Evolutionary conservation across 2,329 filamentous ascomycete genomes (phyloP), one percentile per base, ranked within the genome.

Genomic region (Myrmaecium sp.): DNA sequence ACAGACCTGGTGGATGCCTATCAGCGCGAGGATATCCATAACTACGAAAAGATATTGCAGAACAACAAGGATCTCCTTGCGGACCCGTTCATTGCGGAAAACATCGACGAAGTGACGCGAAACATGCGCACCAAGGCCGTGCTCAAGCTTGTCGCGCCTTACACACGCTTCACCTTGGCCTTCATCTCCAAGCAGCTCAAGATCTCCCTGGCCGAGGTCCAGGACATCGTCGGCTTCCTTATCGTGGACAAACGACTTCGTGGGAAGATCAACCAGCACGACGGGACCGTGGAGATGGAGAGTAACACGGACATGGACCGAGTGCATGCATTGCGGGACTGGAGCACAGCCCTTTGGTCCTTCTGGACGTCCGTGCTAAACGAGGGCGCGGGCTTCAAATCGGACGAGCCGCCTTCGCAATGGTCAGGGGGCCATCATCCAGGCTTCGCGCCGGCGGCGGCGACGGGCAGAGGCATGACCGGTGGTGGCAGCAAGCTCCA

Each of bases 51-150:
- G 29, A 83, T 94, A 19, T 62, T 98, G 30, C 73, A 81, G 42
- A 74, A 74, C 44, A 91, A 94, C 57, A 75, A 74, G 43, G 89
- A 94, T 46, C 74, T 98, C 14, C 64, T 95, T 20, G 72, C 76
- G 8, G 89, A 98, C 49, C 74, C 80, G 0, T 98, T 95, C 57
- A 98, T 98, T 41, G 86, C 86, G 15, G 89, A 95, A 56, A 95
- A 98, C 49, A 98, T 98, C 40, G 89, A 95, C 52, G 89, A 98
- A 56, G 86, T 98, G 30, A 98, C 86, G 27, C 79, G 89, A 22
- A 94, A 89, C 52, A 93, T 98, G 77, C 79, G 89, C 29, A 95
- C 84, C 37, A 94, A 94, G 62, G 86, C 84, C 1, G 74, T 95
- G 6, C 59, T 93, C 36, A 93, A 89, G 55, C 64, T 95, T 14